Conservation (phyloP, 2,329 filamentous ascomycete genomes). For the Diaporthe citrichinensis region DNA sequence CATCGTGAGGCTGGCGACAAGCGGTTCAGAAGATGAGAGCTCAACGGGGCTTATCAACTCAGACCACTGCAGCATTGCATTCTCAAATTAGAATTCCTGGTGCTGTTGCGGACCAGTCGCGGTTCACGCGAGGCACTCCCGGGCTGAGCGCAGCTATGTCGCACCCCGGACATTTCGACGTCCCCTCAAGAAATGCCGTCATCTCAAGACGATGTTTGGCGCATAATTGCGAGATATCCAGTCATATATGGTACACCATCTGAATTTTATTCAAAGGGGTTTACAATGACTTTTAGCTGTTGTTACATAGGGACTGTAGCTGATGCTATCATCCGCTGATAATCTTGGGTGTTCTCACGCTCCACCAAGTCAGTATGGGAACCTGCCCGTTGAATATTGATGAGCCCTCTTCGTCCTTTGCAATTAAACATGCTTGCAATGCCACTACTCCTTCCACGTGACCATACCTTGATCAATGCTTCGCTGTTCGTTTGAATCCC, state of each 20-base stretch:
- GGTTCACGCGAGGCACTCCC: too few relatives aligned
- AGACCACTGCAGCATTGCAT: neutral
- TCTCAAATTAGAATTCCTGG: neutral
- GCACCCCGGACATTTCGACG: neutral
- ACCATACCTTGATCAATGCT: neutral
- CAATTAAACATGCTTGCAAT: neutral
- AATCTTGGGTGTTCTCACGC: slow-evolving; percentile 2
- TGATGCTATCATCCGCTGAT: neutral
- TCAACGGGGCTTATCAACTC: too few relatives aligned
- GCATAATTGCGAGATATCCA: neutral
- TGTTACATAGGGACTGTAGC: neutral
- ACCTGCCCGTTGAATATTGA: neutral
- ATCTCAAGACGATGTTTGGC: neutral
- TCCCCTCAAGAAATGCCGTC: neutral
- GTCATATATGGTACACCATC: neutral
- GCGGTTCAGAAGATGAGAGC: neutral
- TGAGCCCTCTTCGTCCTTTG: neutral
- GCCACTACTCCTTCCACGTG: neutral
- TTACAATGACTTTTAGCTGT: neutral
- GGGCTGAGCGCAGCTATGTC: neutral
- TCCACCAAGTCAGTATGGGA: neutral
- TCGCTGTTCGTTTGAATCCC: neutral
- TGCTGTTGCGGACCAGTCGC: neutral
- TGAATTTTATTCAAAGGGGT: neutral
- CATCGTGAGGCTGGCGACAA: neutral